Conservation (phyloP, 805 yeast genomes). For the Saturnispora kantuleensis region DNA sequence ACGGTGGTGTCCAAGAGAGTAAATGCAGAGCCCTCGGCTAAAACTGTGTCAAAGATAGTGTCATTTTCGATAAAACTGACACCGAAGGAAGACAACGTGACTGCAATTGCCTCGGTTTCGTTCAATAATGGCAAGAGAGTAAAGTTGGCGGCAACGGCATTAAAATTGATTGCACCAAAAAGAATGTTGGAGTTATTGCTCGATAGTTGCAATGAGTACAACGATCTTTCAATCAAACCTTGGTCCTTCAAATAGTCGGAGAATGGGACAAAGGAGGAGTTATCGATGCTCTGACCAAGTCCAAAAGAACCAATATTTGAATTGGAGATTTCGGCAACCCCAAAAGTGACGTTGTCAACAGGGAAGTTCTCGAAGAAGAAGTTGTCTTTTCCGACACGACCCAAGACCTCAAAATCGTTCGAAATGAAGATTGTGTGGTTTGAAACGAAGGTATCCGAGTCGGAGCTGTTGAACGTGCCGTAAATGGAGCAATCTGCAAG, state of each 20-base stretch:
- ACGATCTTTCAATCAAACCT: slow-evolving; percentile 10
- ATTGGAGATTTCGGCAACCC: slow-evolving; percentile 10
- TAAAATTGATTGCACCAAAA: slow-evolving; percentile 13
- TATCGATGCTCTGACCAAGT: slow-evolving; percentile 10
- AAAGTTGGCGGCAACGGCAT: slow-evolving; percentile 3
- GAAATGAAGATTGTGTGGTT: slow-evolving; percentile 4
- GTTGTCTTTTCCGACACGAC: slow-evolving; percentile 11
- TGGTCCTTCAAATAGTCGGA: slow-evolving; percentile 8
- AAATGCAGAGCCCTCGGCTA: slow-evolving; percentile 6
- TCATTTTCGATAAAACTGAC: slow-evolving; percentile 6
- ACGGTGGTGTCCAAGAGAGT: slow-evolving; percentile 7
- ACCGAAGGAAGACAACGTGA: slow-evolving; percentile 12
- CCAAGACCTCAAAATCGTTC: slow-evolving; percentile 7
- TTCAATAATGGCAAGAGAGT: slow-evolving; percentile 12
- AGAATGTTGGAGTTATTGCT: neutral
- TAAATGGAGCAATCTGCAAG: slow-evolving; percentile 10
- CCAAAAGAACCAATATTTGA: slow-evolving; percentile 15
- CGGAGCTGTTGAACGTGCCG: slow-evolving; percentile 10
- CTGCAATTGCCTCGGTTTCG: slow-evolving; percentile 10
- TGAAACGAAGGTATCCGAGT: slow-evolving; percentile 7
- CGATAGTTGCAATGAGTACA: slow-evolving; percentile 10
- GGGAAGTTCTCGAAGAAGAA: neutral
- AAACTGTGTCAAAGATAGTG: neutral
- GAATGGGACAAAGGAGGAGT: slow-evolving; percentile 10
- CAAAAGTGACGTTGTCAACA: slow-evolving; percentile 8